Evolutionary conservation across 441 rosid species (phyloP).

Genomic region (Kokia cookei): DNA sequence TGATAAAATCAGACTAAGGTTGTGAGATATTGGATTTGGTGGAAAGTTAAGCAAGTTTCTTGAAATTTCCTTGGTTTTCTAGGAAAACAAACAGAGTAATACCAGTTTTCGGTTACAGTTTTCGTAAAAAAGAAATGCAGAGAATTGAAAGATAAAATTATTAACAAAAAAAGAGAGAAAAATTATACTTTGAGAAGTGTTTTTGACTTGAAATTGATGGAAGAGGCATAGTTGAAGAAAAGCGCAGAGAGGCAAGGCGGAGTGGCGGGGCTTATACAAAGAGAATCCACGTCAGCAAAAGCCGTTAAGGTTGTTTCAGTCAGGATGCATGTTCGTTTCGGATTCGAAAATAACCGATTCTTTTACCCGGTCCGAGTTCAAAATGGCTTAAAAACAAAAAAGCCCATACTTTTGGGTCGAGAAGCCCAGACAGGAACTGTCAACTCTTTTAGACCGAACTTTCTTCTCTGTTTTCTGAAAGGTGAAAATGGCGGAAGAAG

Average conservation of each 20-base stretch:
- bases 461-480: neutral
- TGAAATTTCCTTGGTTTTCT: constrained; percentile 22
- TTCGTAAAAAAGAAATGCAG: neutral
- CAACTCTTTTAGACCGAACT: neutral
- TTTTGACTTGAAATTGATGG: neutral
- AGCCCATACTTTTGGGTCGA: neutral
- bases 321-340: neutral
- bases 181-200: neutral
- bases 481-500: constrained; percentile 13
- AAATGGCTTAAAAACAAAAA: neutral
- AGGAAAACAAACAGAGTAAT: constrained; percentile 4
- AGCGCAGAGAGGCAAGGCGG: neutral
- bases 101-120: neutral
- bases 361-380: neutral
- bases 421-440: neutral
- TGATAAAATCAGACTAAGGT: neutral
- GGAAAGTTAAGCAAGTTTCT: constrained; percentile 7
- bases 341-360: neutral
- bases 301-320: constrained; percentile 25
- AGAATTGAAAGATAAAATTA: neutral
- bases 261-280: neutral
- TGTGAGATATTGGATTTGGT: neutral
- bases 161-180: neutral
- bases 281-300: constrained; percentile 47
- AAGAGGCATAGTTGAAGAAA: neutral